Evolutionary conservation across 305 asterid species (phyloP).

Genomic region (Plantago coronopus): DNA sequence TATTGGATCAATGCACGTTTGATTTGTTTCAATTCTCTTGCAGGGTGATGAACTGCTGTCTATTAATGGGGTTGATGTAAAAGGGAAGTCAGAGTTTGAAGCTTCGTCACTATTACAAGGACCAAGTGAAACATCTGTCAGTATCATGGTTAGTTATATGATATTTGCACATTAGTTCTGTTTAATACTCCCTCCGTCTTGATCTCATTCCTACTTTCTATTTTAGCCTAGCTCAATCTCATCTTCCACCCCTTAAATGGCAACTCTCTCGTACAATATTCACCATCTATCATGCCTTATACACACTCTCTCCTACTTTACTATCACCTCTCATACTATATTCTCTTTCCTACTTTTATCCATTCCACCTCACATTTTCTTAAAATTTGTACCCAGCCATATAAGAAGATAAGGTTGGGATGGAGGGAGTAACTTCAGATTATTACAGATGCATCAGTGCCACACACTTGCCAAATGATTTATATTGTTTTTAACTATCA

Average conservation of each 20-base stretch:
- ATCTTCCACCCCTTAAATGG: too few relatives aligned
- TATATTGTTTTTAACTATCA: constrained; percentile 23
- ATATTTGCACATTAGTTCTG: constrained; percentile 18
- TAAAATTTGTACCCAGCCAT: too few relatives aligned
- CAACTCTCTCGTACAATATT: too few relatives aligned
- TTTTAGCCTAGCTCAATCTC: too few relatives aligned
- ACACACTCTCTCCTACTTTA: too few relatives aligned
- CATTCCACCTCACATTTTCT: too few relatives aligned
- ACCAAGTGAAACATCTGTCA: constrained; percentile 80
- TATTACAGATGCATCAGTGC: background rate
- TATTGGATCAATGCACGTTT: constrained; percentile 16
- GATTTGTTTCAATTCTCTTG: constrained; percentile 19
- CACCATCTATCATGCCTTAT: too few relatives aligned
- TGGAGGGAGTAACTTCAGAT: constrained; percentile 22
- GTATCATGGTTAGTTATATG: constrained; percentile 52
- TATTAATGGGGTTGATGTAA: constrained; percentile 75
- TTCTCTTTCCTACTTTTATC: too few relatives aligned
- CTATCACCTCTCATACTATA: too few relatives aligned
- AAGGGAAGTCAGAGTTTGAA: constrained; percentile 90
- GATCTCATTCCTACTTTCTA: too few relatives aligned
- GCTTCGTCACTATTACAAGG: constrained; percentile 87
- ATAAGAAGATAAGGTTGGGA: too few relatives aligned
- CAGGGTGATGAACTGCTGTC: constrained; percentile 92
- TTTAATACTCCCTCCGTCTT: too few relatives aligned
- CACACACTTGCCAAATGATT: constrained; percentile 17